Evolutionary conservation across 306 rosid genomes (phyloP).

Genomic region (Cyclanthera cordifolia): DNA sequence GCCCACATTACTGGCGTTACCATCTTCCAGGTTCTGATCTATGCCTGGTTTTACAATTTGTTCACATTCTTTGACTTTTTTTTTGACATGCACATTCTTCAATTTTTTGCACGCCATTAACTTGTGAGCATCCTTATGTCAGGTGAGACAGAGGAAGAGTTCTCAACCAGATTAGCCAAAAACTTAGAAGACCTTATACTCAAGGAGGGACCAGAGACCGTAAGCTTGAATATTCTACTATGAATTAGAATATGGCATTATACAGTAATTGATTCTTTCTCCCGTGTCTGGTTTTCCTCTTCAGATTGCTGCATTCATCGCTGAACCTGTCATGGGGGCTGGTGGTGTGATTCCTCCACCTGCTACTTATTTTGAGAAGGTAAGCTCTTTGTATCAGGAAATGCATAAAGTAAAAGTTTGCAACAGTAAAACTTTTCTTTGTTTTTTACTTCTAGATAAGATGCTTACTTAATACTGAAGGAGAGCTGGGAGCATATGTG

Average conservation of each 20-base stretch:
- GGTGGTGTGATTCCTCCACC: slow-evolving; percentile 94
- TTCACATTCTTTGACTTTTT: not conserved
- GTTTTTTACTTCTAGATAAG: not conserved
- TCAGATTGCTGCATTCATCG: slow-evolving; percentile 97
- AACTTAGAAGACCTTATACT: slow-evolving; percentile 75
- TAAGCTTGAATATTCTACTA: slow-evolving; percentile 19
- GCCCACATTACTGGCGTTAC: slow-evolving; percentile 94
- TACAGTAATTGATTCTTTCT: not conserved
- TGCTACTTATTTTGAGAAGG: slow-evolving; percentile 87
- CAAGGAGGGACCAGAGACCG: slow-evolving; percentile 98
- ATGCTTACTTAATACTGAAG: slow-evolving; percentile 2
- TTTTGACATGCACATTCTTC: slow-evolving; percentile 1
- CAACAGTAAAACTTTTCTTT: not conserved
- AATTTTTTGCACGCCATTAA: slow-evolving; percentile 6
- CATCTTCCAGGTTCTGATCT: slow-evolving; percentile 80
- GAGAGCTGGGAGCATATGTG: not conserved
- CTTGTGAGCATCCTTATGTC: slow-evolving; percentile 18
- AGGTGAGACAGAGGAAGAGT: slow-evolving; percentile 97
- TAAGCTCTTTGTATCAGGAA: slow-evolving; percentile 7
- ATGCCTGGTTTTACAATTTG: not conserved
- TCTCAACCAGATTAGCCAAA: slow-evolving; percentile 78
- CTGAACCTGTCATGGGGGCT: slow-evolving; percentile 97
- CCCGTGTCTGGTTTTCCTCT: not conserved
- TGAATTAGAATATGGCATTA: slow-evolving; percentile 15
- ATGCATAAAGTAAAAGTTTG: not conserved